These are phyloP conservation scores for Suillus lakei DNA, from an alignment of 768 basidiomycete genomes.

Conservation along the genomic window DNA sequence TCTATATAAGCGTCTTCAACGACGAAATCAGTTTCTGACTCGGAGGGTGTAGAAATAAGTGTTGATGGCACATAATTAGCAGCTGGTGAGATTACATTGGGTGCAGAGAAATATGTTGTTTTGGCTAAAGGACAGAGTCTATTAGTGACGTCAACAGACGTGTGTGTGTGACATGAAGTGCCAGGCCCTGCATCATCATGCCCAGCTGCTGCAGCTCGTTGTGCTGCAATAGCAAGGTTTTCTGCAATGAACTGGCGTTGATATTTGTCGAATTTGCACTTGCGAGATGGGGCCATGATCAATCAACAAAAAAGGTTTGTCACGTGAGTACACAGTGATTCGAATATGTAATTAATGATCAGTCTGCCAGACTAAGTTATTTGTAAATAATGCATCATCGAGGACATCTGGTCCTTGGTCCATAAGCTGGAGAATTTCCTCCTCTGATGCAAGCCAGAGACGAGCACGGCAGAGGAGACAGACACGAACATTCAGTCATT, in stretches of 20 bases:
- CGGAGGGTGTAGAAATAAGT: background rate
- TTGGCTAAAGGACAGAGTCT: background rate
- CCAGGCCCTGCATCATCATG: background rate
- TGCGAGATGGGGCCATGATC: background rate
- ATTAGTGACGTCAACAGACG: background rate
- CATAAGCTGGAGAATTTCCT: too few relatives aligned
- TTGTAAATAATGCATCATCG: too few relatives aligned
- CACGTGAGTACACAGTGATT: too few relatives aligned
- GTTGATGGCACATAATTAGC: background rate
- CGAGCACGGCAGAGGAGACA: too few relatives aligned
- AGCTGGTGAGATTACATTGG: background rate
- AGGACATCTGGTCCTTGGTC: too few relatives aligned
- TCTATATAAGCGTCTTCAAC: background rate
- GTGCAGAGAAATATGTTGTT: background rate
- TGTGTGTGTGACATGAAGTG: background rate
- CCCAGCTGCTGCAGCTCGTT: background rate
- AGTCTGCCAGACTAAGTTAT: too few relatives aligned
- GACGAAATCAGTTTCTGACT: background rate
- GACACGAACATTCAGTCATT: too few relatives aligned
- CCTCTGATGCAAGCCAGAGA: too few relatives aligned
- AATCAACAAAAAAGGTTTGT: background rate
- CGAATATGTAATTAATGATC: too few relatives aligned
- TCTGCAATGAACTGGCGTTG: constrained; percentile 4
- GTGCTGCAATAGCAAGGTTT: background rate
- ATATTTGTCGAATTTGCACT: background rate